Evolutionary conservation across 805 yeast species (phyloP), one percentile per base, ranked within the genome.

Genomic region (Scheffersomyces amazonensis): DNA sequence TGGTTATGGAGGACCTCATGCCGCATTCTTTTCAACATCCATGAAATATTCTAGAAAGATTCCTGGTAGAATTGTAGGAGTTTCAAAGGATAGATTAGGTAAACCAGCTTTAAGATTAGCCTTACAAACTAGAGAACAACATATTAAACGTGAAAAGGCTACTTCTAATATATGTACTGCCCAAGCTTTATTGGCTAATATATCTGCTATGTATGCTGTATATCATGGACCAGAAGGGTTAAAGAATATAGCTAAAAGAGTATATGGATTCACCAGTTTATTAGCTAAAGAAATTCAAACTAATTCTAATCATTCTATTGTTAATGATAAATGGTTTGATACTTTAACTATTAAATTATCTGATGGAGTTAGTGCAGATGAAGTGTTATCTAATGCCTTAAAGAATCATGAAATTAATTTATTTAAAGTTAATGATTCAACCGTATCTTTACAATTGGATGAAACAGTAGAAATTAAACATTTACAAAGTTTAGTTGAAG

Each of bases 1-100:
- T 70, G 99, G 98, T 5, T 93, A 81, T 58, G 99, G 99, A 55
- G 99, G 99, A 16, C 99, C 99, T 3, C 99, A 93, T 62, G 98
- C 99, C 33, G 99, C 96, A 0, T 93, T 87, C 66, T 90, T 93
- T 52, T 87, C 98, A 7, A 95, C 91, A 29, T 74, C 79, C n/a
- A 78, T 81, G 42, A 75, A 80, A 39, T 73, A 84, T 50, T 87
- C 87, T 57, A 80, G 99, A 58, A 93, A 90, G 64, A 88, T 93
- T 61, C 99, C 99, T 2, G 99, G 99, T 31, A 78, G 99, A 68
- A 77, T 93, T 39, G 90, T 93, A 39, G 99, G 99, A 56, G 80
- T 87, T 29, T 81, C 96, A 28, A 87, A 87, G 59, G 99, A 91
- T 60, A 76, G 98, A 55, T 69, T 90, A 37, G 97, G 96, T 16